Evolutionary conservation across 2,329 filamentous ascomycete species (phyloP), one percentile per base, ranked within the genome.

Genomic region (Periconia sp.): DNA sequence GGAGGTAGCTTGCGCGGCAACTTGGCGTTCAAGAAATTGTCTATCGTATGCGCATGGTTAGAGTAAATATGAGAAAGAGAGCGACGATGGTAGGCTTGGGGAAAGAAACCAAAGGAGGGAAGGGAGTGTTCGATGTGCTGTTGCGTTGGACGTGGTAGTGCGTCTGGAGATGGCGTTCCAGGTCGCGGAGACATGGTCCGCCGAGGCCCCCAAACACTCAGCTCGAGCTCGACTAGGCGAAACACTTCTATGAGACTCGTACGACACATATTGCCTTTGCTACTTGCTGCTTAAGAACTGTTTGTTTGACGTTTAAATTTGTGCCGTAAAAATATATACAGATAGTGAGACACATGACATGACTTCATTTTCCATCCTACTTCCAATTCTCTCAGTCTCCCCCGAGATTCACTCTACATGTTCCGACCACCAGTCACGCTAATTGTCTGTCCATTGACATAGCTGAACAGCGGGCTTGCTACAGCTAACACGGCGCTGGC

Each of bases 371-470:
- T n/a, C n/a, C n/a, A n/a, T n/a, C n/a, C n/a, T n/a, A 30, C 44
- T 41, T 45, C 39, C 26, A 34, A 33, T 26, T 21, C 22, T 13
- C 28, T 36, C 39, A 17, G 28, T 35, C 30, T 35, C 18, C 16
- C 11, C 35, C 26, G 33, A n/a, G 21, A 38, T 43, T n/a, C 25
- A 30, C 22, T 39, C 66, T 78, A 84, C 68, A 83, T 84, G 59
- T 80, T 80, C 54, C 82, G 76, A 2, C 90, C 89, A 11, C 89
- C 90, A 4, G 89, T 94, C 38, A 94, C 89, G 74, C 85, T 88
- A 56, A 95, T 87, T 0, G 89, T 92, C 79, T 95, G 89, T 0
- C 91, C 90, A 50, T 81, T 86, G 4, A 95, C 89, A 73, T 95
- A 95, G 28, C 85, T 85, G 61, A 94, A 90, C 62, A 92, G 69